Conservation (phyloP, 495 filamentous ascomycete species). For the Tuber indicum region DNA sequence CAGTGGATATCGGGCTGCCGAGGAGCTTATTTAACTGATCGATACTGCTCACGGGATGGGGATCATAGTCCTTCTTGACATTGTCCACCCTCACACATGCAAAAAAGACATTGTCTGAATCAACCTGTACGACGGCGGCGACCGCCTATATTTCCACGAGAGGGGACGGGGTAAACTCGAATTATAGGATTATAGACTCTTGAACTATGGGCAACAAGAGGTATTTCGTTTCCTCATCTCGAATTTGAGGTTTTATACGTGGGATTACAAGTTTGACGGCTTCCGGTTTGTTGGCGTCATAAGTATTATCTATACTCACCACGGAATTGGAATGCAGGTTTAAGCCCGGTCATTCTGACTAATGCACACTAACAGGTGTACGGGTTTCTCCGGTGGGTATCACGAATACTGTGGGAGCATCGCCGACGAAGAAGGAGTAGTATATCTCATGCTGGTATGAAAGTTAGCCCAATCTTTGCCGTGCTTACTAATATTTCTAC, state of each 20-base stretch:
- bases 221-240: constrained; percentile 89
- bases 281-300: constrained; percentile 98
- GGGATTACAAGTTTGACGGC: constrained; percentile 92
- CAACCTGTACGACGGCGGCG: constrained; percentile 89
- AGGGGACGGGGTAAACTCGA: constrained; percentile 79
- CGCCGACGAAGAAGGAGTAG: constrained; percentile 93
- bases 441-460: constrained; percentile 74
- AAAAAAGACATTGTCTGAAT: constrained; percentile 93
- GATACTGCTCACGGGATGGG: constrained; percentile 92
- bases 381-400: constrained; percentile 95
- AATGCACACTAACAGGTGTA: constrained; percentile 42
- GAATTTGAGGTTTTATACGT: constrained; percentile 98
- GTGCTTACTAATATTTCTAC: constrained; percentile 16
- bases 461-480: neutral
- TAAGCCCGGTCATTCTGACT: constrained; percentile 11
- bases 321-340: constrained; percentile 95
- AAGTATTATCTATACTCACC: constrained; percentile 92
- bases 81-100: constrained; percentile 94
- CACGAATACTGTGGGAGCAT: constrained; percentile 92
- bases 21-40: constrained; percentile 92
- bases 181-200: constrained; percentile 89
- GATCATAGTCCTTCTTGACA: constrained; percentile 84
- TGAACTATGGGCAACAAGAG: constrained; percentile 95
- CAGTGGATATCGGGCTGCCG: constrained; percentile 87
- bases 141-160: constrained; percentile 91